Evolutionary conservation across 257 asterid species (phyloP), one percentile per base, ranked within the genome.

Genomic region (Coffea canephora): DNA sequence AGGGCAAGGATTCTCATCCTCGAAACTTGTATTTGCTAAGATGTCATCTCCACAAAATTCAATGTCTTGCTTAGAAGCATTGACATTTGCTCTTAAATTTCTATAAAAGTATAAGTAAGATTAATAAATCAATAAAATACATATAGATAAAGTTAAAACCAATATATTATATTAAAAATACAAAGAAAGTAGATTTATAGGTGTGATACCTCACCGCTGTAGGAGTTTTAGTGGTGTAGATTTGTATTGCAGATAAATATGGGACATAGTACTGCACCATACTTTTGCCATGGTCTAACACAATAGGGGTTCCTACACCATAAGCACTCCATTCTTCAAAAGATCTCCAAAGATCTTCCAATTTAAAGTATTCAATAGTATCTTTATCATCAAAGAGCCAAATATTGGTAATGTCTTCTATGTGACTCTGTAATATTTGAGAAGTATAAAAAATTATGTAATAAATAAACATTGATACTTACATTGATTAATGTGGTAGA

Each of bases 301-400:
- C 64, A 21, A 85, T 23, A 3, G 83, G 80, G 41, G 74, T 50
- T 27, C 87, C 87, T 7, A 79, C 82, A 43, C 87, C 85, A 59
- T 81, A 84, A 68, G 81, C 79, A 82, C 87, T 84, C 87, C 87
- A 84, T 73, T 84, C 87, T 10, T 82, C 85, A 57, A 71, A 85
- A 11, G 74, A 75, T 43, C 21, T 52, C 85, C 85, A 85, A 15
- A 85, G 54, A 78, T 85, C 87, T 11, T 61, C 66, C 14, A 85
- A 41, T 9, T 48, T 78, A 71, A 78, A 85, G 73, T 75, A 85
- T 55, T 76, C 82, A 39, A 71, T 10, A 21, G 16, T 6, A 3
- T 71, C 75, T 1, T 67, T 77, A 23, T 71, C 80, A 52, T 25
- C 72, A n/a, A 74, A 9, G 34, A 25, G 54, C 83, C 83, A 78